phyloP scores from a whole-genome alignment of 1,284 basidiomycete genomes.

The Trichosporon ovoides region DNA sequence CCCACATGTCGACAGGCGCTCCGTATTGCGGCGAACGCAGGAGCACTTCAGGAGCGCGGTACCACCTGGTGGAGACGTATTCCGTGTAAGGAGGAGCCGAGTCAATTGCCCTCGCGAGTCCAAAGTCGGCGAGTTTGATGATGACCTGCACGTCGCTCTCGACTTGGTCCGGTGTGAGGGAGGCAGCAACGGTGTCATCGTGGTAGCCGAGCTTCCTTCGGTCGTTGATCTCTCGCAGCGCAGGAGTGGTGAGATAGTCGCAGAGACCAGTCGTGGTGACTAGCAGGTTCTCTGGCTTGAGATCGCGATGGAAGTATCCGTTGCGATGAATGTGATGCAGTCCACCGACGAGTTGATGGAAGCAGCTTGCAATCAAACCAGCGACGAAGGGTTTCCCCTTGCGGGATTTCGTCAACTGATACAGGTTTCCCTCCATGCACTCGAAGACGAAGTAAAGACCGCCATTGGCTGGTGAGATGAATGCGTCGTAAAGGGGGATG shows the following conservation, averaged over 20 bases:
- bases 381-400: conserved; percentile 90
- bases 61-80: conserved; percentile 98
- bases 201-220: conserved; percentile 10
- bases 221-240: conserved; percentile 37
- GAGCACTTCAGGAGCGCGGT: conserved; percentile 95
- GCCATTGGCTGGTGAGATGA: conserved; percentile 83
- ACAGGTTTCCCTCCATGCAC: conserved; percentile 99
- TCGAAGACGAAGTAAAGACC: conserved; percentile 99
- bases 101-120: conserved; percentile 83
- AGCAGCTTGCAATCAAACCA: conserved; percentile 91
- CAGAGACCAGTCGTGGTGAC: conserved; percentile 97
- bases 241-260: conserved; percentile 69
- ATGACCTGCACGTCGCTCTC: conserved; percentile 80
- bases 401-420: conserved; percentile 96
- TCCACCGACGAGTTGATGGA: conserved; percentile 84
- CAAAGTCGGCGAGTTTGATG: conserved; percentile 98
- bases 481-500: conserved; percentile 98
- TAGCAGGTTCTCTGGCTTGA: conserved; percentile 99
- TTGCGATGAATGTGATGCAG: conserved; percentile 86
- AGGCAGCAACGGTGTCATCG: not conserved
- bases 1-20: conserved; percentile 98
- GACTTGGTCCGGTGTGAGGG: conserved; percentile 55
- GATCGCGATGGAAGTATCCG: conserved; percentile 98
- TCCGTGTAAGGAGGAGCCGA: conserved; percentile 94
- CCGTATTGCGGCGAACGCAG: conserved; percentile 88